Base-by-base conservation (phyloP, 768 basidiomycete genomes). In the Glaciozyma martinii region DNA sequence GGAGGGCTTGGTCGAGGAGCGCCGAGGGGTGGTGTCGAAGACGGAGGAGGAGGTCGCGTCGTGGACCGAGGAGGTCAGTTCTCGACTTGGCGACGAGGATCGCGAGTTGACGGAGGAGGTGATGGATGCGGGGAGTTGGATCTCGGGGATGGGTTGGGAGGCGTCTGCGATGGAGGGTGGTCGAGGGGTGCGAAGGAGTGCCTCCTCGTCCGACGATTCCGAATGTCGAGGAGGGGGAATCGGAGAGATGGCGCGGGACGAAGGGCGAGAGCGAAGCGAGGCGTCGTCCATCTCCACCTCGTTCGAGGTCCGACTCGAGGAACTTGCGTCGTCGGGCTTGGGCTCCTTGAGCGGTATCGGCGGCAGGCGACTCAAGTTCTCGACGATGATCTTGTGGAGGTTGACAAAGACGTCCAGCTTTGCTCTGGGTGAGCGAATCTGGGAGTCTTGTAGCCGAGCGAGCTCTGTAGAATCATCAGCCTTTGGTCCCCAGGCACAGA, bases 311-410 rank as follows among this genome's bases (percentile, higher is more conserved):
- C n/a, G 44, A 42, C 16, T n/a, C 12, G 55, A 44, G 8, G 56
- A 54, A 19, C 57, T n/a, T 16, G 53, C 40, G 19, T 46, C 46
- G 30, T 53, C 46, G 47, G 50, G 55, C 7, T 52, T 46, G 21
- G 70, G 65, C 40, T 68, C 64, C 63, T 73, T 71, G 61, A 73
- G 58, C 63, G 63, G 59, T 54, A 74, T 54, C 67, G 73, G 42
- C 71, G 73, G 72, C 8, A 74, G 59, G 27, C 58, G 43, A 19
- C 66, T 64, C 23, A 74, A 59, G 27, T 62, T 65, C 43, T 73
- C 72, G 64, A 93, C 92, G 25, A 95, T 81, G 25, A 87, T 78
- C 72, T 88, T 88, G 75, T 98, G 93, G 0, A 88, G 87, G 9
- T 82, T 80, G 23, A 99, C 88, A 25, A 99, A 79, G 13, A 90